phyloP scores from a whole-genome alignment of 768 basidiomycete genomes.

The Lactarius trivialis region DNA sequence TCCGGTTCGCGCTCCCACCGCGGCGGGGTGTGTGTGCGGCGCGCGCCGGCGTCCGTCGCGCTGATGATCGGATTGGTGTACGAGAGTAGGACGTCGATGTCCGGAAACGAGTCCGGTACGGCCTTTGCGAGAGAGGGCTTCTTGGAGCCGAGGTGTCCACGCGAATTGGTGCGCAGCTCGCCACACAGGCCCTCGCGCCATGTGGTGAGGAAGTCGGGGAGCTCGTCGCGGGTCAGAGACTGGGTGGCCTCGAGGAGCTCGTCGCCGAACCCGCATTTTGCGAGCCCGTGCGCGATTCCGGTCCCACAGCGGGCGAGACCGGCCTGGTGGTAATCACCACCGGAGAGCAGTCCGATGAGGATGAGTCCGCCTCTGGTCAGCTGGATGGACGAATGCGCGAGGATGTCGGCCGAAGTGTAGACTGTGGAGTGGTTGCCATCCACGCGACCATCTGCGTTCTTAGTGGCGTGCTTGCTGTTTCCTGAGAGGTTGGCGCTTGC shows the following conservation, averaged over 20 bases:
- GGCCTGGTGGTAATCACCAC: constrained; percentile 81
- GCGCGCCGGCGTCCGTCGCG: constrained; percentile 43
- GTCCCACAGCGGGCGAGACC: constrained; percentile 64
- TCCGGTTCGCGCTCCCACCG: constrained; percentile 55
- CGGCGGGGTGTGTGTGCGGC: constrained; percentile 30
- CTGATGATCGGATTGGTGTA: constrained; percentile 77
- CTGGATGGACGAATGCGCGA: constrained; percentile 41
- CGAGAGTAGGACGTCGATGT: constrained; percentile 63
- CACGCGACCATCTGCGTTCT: constrained; percentile 61
- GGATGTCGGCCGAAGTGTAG: constrained; percentile 35
- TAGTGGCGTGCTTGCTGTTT: constrained; percentile 54
- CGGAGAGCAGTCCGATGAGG: constrained; percentile 78
- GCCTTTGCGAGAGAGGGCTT: constrained; percentile 55
- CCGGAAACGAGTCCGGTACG: constrained; percentile 63
- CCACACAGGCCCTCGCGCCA: constrained; percentile 60
- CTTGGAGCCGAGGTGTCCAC: constrained; percentile 57
- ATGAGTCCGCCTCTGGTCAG: constrained; percentile 65
- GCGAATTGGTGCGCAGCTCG: constrained; percentile 65
- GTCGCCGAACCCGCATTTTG: constrained; percentile 76
- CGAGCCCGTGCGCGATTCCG: constrained; percentile 68
- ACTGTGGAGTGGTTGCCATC: constrained; percentile 61
- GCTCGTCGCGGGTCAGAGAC: constrained; percentile 35
- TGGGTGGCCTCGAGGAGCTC: constrained; percentile 54
- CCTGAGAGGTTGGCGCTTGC: constrained; percentile 68
- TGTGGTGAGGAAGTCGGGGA: constrained; percentile 46